Base-by-base conservation (phyloP, 768 basidiomycete genomes). In the Exidia glandulosa region DNA sequence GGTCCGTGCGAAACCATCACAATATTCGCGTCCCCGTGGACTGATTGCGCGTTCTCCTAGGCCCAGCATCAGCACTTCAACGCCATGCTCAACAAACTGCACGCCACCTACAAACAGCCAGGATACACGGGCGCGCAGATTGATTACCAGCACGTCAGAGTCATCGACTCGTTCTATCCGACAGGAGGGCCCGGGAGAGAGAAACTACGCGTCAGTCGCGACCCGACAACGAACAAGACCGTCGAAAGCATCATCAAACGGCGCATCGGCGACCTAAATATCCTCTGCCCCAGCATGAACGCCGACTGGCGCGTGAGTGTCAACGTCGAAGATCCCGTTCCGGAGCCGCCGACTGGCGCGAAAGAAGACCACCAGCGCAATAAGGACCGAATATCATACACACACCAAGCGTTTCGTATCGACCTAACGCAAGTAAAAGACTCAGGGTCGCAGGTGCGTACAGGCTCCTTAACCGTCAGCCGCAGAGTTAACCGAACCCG, bases 291-390 rank as follows among this genome's bases (percentile, higher is more conserved):
- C 7, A 88, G 88, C 68, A 76, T 85, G 27, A 70, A 76, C 1
- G 91, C 88, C 48, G 96, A 99, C 72, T 98, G 92, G 91, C 76
- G 96, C 59, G 78, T 99, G 4, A 94, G 90, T 63, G 91, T 98
- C 5, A 97, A 83, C 70, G 68, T 90, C n/a, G 95, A 99, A 79
- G 79, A 88, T 37, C 89, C 90, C 29, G 80, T 83, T n/a, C 64
- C 77, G 2, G 86, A 84, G 65, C 12, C 32, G 14, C 89, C 88
- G 1, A 65, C 84, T 48, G 89, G 88, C 13, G 69, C 80, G 14
- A 32, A 9, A 0, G 37, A 52, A 19, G 31, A 29, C 10, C 74
- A 81, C 63, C 79, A 82, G 32, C 80, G 90, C 60, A 77, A 80
- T 74, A 99, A 96, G 74, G 91, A 99, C 73, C 80, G 96, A 50